A percentile compares a stretch with the other conserved stretches of the same genome.
Conservation (phyloP, 352 stramenopile genomes). For the Phytopythium boreale region DNA sequence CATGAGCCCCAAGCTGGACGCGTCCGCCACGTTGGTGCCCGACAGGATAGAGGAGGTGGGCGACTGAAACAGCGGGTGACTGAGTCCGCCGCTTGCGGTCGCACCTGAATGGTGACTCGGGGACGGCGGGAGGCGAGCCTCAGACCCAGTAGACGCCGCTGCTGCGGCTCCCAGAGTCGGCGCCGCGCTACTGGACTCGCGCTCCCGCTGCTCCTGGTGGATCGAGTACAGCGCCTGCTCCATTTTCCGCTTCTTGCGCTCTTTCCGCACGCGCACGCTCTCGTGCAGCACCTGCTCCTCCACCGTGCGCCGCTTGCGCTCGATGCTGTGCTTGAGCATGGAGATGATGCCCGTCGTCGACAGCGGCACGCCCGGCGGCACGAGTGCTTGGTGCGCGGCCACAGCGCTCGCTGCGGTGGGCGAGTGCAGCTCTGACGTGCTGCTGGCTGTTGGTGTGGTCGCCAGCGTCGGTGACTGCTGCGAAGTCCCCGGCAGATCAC, state of each 20-base stretch:
- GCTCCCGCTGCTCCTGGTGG: constrained; percentile 44
- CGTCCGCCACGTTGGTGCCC: not conserved
- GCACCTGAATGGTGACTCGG: not conserved
- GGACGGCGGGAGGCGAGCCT: not conserved
- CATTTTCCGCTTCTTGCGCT: constrained; percentile 63
- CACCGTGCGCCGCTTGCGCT: constrained; percentile 40
- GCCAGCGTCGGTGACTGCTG: not conserved
- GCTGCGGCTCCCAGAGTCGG: not conserved
- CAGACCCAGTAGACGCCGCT: not conserved
- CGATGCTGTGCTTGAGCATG: constrained; percentile 54
- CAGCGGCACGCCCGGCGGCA: constrained; percentile 4
- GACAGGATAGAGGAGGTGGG: not conserved
- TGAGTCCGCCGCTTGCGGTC: not conserved
- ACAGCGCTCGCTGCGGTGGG: not conserved
- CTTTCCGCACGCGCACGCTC: constrained; percentile 49
- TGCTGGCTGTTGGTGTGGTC: not conserved
- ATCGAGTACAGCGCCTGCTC: constrained; percentile 49
- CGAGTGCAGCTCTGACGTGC: not conserved
- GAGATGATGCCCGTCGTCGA: constrained; percentile 40
- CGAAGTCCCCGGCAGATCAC: not conserved
- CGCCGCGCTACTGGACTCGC: constrained; percentile 10
- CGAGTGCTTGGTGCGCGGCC: not conserved
- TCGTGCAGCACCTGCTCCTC: constrained; percentile 51
- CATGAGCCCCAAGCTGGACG: constrained; percentile 31
- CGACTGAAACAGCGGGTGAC: not conserved